Percentiles rank a stretch among this genome's conserved stretches.
phyloP scores from a whole-genome alignment of 495 filamentous ascomycete genomes.

The Penicillium riverlandense region DNA sequence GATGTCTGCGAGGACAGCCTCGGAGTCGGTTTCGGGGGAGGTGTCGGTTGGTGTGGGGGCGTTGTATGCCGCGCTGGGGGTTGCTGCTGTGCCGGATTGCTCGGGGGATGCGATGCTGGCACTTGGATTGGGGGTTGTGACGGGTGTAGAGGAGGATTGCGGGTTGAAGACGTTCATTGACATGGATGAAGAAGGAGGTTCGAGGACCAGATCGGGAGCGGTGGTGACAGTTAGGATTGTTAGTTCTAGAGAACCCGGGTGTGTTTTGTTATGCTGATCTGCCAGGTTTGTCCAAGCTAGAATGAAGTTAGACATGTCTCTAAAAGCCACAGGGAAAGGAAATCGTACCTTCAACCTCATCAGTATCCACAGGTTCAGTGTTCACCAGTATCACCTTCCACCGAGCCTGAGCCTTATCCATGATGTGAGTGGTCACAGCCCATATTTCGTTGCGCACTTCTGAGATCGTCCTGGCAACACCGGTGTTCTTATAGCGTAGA shows the following conservation, averaged over 20 bases:
- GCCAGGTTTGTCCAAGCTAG: constrained; percentile 40
- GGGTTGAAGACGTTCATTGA: constrained; percentile 26
- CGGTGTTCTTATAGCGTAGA: constrained; percentile 56
- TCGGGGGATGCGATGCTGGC: constrained; percentile 37
- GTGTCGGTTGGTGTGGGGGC: constrained; percentile 52
- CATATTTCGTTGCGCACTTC: constrained; percentile 77
- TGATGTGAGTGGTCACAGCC: constrained; percentile 71
- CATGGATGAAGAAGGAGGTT: constrained; percentile 22
- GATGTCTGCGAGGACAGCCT: constrained; percentile 67
- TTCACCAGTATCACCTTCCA: constrained; percentile 79
- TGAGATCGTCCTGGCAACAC: constrained; percentile 44
- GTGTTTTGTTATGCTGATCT: constrained; percentile 38
- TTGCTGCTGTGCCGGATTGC: constrained; percentile 30
- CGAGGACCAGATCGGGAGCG: constrained; percentile 56
- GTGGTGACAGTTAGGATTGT: constrained; percentile 60
- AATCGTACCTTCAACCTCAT: constrained; percentile 58
- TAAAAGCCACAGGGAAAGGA: neutral
- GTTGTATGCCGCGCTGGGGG: constrained; percentile 24
- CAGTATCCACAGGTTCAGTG: constrained; percentile 60
- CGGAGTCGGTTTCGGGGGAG: constrained; percentile 54
- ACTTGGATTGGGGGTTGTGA: constrained; percentile 42
- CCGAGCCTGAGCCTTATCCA: constrained; percentile 59
- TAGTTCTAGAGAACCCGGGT: constrained; percentile 41
- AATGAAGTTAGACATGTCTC: neutral
- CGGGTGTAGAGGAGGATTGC: constrained; percentile 29